Evolutionary conservation across 2,329 filamentous ascomycete species (phyloP).

Genomic region (Trichophyton mentagrophytes): DNA sequence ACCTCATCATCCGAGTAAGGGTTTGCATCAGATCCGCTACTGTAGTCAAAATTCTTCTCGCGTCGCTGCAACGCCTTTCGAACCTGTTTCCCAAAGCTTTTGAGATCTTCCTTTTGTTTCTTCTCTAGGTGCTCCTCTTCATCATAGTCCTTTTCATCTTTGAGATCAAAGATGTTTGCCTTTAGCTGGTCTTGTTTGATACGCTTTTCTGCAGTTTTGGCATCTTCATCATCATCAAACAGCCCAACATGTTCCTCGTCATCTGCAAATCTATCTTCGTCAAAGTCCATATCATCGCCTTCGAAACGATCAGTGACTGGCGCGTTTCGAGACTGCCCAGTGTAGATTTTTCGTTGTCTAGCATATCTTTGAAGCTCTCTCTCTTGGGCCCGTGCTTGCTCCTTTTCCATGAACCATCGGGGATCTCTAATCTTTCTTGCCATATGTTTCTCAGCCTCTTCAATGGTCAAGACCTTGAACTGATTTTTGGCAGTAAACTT

Average conservation of each 20-base stretch:
- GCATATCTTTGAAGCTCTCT: slow-evolving; percentile 47
- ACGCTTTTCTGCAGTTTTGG: slow-evolving; percentile 56
- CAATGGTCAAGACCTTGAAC: slow-evolving; percentile 64
- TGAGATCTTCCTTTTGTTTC: slow-evolving; percentile 53
- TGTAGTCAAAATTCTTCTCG: slow-evolving; percentile 78
- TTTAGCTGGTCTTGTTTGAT: slow-evolving; percentile 72
- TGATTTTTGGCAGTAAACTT: slow-evolving; percentile 43
- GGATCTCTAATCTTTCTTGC: slow-evolving; percentile 62
- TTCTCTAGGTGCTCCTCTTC: slow-evolving; percentile 53
- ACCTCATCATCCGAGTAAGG: slow-evolving; percentile 42
- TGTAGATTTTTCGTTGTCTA: slow-evolving; percentile 35
- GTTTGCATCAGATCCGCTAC: slow-evolving; percentile 52
- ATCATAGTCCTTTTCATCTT: slow-evolving; percentile 57
- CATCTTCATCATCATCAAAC: slow-evolving; percentile 73
- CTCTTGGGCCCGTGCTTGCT: slow-evolving; percentile 41
- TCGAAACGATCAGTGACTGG: slow-evolving; percentile 41
- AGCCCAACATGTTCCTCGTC: slow-evolving; percentile 69
- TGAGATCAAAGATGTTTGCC: slow-evolving; percentile 71
- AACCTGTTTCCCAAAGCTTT: slow-evolving; percentile 60
- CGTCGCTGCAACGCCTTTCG: slow-evolving; percentile 71
- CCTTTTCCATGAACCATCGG: slow-evolving; percentile 63
- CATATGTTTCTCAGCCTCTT: slow-evolving; percentile 77
- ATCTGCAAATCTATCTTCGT: slow-evolving; percentile 67
- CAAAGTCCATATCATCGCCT: slow-evolving; percentile 54
- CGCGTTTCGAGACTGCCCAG: slow-evolving; percentile 33